Conservation (phyloP, 345 rosid species). For the Syzygium oleosum region DNA sequence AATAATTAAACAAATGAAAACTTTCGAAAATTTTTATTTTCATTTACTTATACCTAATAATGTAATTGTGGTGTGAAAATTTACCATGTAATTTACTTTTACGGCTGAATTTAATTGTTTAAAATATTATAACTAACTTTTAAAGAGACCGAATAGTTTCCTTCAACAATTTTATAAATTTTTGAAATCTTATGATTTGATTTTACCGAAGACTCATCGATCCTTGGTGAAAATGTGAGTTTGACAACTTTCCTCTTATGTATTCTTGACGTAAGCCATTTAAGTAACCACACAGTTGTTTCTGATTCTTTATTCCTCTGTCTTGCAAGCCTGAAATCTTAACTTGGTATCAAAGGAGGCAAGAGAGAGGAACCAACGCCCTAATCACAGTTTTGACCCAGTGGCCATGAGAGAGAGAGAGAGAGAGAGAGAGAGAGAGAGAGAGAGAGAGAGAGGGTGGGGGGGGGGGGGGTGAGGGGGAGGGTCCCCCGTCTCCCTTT, state of each 20-base stretch:
- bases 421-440: no score
- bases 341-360: neutral
- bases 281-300: neutral
- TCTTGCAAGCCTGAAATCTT: neutral
- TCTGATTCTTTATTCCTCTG: neutral
- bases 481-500: no score
- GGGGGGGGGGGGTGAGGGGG: no score
- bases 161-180: neutral
- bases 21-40: neutral
- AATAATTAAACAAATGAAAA: neutral
- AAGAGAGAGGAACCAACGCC: no score
- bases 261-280: neutral
- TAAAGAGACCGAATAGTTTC: neutral
- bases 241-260: neutral
- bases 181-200: neutral
- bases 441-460: no score
- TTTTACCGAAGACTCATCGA: neutral
- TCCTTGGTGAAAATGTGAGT: neutral
- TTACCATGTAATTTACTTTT: neutral
- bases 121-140: neutral
- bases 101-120: neutral
- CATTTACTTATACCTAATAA: neutral
- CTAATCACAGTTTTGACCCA: no score
- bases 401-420: no score
- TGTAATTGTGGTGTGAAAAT: neutral